A percentile compares a stretch with the other conserved stretches of the same genome.
phyloP scores from a whole-genome alignment of 805 yeast species.

The Zygosaccharomyces lentus region DNA sequence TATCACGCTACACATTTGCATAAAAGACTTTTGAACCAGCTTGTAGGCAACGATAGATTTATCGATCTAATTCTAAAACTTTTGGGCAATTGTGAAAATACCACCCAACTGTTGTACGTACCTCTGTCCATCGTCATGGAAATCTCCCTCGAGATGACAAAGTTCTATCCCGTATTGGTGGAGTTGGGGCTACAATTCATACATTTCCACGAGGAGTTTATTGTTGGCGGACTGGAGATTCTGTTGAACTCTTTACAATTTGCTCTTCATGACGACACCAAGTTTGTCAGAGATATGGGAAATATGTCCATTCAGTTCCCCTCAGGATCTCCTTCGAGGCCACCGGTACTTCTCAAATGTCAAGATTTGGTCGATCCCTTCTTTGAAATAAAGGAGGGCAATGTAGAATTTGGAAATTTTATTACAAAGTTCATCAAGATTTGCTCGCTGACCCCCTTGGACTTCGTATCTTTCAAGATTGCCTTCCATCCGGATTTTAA shows the following conservation, averaged over 20 bases:
- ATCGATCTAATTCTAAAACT: constrained; percentile 10
- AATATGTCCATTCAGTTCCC: constrained; percentile 12
- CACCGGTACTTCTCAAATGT: constrained; percentile 4
- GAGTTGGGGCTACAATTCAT: constrained; percentile 8
- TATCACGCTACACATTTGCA: constrained; percentile 23
- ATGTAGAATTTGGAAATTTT: constrained; percentile 27
- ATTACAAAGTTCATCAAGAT: constrained; percentile 26
- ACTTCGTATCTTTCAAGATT: constrained; percentile 17
- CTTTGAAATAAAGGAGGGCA: constrained; percentile 21
- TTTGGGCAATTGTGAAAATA: constrained; percentile 6
- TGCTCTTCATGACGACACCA: constrained; percentile 17
- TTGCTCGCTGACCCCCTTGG: constrained; percentile 24
- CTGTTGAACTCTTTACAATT: constrained; percentile 24
- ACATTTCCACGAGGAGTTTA: constrained; percentile 15
- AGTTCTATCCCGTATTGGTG: constrained; percentile 8
- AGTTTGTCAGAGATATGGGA: constrained; percentile 11
- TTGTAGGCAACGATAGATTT: constrained; percentile 16
- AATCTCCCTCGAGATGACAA: constrained; percentile 11
- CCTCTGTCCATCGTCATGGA: constrained; percentile 14
- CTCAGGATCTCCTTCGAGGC: constrained; percentile 2
- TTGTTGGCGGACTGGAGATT: constrained; percentile 21
- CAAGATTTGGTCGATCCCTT: constrained; percentile 20
- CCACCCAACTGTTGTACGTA: constrained; percentile 5
- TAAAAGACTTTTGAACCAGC: constrained; percentile 12
- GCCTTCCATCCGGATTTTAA: constrained; percentile 18